A percentile compares a stretch with the other conserved stretches of the same genome.
Conservation (phyloP, 257 asterid species). For the Forsythia suspensa region DNA sequence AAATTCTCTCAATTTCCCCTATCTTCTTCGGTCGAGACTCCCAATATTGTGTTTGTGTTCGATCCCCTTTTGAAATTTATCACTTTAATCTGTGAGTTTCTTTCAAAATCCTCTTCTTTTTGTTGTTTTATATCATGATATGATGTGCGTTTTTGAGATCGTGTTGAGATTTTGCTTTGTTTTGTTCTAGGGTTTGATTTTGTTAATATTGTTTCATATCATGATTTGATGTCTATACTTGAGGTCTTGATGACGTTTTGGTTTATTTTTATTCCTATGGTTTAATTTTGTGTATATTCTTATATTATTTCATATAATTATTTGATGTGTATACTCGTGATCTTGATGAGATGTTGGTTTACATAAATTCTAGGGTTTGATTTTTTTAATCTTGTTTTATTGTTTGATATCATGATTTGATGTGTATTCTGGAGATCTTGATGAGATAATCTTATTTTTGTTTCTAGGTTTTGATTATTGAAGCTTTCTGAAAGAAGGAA, state of each 20-base stretch:
- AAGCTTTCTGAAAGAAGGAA: slow-evolving; percentile 15
- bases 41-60: slow-evolving; percentile 16
- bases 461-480: slow-evolving; percentile 18
- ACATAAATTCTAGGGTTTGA: neutral
- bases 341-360: neutral
- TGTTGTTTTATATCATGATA: neutral
- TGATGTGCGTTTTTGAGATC: neutral
- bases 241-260: neutral
- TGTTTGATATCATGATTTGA: neutral
- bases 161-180: neutral
- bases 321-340: neutral
- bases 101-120: neutral
- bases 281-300: neutral
- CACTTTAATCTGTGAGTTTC: slow-evolving; percentile 16
- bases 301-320: neutral
- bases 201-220: too few species aligned
- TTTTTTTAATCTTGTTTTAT: neutral
- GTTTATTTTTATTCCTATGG: neutral
- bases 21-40: slow-evolving; percentile 13
- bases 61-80: slow-evolving; percentile 15
- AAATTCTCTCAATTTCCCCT: neutral
- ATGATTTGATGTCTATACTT: neutral
- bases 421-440: neutral
- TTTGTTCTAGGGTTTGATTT: neutral
- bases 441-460: neutral